Percentiles rank a stretch among this genome's conserved stretches.
Evolutionary conservation across 2,329 filamentous ascomycete genomes (phyloP).

Genomic region (Pseudogymnoascus sp.): DNA sequence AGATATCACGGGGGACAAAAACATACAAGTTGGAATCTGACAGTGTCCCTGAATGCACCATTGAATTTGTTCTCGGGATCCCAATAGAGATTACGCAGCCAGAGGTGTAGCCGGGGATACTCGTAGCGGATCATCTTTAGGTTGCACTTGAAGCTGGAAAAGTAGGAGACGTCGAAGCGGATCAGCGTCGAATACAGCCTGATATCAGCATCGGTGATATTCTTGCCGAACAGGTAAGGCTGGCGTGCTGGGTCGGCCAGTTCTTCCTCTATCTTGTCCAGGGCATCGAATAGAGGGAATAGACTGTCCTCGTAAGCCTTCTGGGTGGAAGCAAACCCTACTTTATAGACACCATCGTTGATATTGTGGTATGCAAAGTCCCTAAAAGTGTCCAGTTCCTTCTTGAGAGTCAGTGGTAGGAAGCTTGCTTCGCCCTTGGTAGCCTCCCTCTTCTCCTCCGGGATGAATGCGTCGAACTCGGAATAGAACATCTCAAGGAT

Average conservation of each 20-base stretch:
- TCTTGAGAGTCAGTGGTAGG: conserved; percentile 56
- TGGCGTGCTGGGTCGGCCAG: conserved; percentile 39
- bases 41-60: conserved; percentile 60
- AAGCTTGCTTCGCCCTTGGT: conserved; percentile 33
- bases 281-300: conserved; percentile 49
- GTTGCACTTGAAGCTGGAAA: conserved; percentile 56
- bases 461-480: conserved; percentile 26
- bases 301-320: conserved; percentile 57
- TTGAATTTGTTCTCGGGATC: conserved; percentile 36
- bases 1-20: not conserved
- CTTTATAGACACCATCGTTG: conserved; percentile 44
- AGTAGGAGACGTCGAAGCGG: conserved; percentile 60
- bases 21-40: conserved; percentile 42
- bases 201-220: conserved; percentile 62
- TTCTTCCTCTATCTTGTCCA: conserved; percentile 55
- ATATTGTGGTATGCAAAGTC: conserved; percentile 54
- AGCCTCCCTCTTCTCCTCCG: conserved; percentile 19
- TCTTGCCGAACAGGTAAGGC: conserved; percentile 54
- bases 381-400: conserved; percentile 59
- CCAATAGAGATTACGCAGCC: conserved; percentile 65
- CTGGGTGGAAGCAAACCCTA: conserved; percentile 59
- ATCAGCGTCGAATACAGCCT: conserved; percentile 57
- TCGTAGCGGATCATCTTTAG: conserved; percentile 54
- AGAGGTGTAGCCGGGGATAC: conserved; percentile 58
- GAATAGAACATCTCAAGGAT: conserved; percentile 72